Base-by-base conservation (phyloP, 768 basidiomycete species). In the Amanita fuliginea region DNA sequence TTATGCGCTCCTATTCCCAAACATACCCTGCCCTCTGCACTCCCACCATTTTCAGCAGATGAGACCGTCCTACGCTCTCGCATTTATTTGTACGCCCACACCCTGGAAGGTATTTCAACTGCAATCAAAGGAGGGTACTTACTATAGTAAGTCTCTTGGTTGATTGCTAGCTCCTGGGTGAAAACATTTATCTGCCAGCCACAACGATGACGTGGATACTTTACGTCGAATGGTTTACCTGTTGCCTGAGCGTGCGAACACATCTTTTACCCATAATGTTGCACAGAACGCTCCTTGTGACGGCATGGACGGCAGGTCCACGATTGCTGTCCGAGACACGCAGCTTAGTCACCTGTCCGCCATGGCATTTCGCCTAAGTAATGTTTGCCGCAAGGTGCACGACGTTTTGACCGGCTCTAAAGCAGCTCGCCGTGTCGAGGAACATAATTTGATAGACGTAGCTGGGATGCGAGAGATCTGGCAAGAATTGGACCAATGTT, bases 81-180 rank as follows among this genome's bases (percentile, higher is more conserved):
- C 26, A 73, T 94, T 28, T 94, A 90, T 62, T 95, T 90, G 87
- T 95, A 92, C 57, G 80, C 86, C 6, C 79, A 91, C 54, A 78
- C 85, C 21, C 82, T 88, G 52, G 93, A 95, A 64, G 87, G 89
- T 24, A 75, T 93, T 18, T 79, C 80, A 1, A 86, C 79, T 7
- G 93, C 84, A 18, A 72, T 94, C 51, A 75, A 81, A 44, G 93
- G 93, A n/a, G 84, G 89, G 2, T 82, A 89, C 34, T 72, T 95
- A 42, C 69, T 84, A 41, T 65, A 95, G 89, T 90, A 67, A 57
- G 87, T 53, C 26, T 34, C 35, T 9, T 36, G 16, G 18, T 37
- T 21, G 32, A 14, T 19, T 28, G 8, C 40, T 14, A 24, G 59
- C 22, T 35, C 21, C 22, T 6, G 37, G 28, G 42, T 46, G 39